Evolutionary conservation across 2,329 filamentous ascomycete species (phyloP).

Genomic region (Trichoderma sp.): DNA sequence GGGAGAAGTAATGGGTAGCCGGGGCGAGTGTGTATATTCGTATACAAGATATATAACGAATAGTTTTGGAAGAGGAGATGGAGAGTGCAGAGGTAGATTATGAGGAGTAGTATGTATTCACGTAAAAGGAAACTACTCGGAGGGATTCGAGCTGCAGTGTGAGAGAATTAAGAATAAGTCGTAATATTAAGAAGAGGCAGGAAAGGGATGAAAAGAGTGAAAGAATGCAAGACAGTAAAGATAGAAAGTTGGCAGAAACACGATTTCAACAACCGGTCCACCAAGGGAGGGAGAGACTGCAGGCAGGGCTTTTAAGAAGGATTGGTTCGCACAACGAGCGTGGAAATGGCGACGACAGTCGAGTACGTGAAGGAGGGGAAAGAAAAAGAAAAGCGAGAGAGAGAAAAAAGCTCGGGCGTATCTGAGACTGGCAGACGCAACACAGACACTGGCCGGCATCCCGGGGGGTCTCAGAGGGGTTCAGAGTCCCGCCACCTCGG

Average conservation of each 20-base stretch:
- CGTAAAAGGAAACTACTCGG: background rate
- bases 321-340: background rate
- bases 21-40: background rate
- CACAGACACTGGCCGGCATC: slow-evolving; percentile 8
- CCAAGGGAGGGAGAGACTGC: slow-evolving; percentile 14
- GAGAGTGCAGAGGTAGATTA: background rate
- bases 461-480: background rate
- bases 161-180: background rate
- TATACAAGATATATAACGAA: background rate
- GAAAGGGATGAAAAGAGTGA: slow-evolving; percentile 10
- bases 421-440: slow-evolving; percentile 14
- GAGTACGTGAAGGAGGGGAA: background rate
- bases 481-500: background rate
- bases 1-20: background rate
- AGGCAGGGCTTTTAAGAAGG: background rate
- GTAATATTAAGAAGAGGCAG: slow-evolving; percentile 4
- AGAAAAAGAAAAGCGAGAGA: background rate
- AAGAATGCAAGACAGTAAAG: slow-evolving; percentile 12
- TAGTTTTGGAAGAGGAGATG: background rate
- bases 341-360: slow-evolving; percentile 9
- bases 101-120: slow-evolving; percentile 1
- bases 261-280: background rate
- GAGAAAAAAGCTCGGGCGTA: slow-evolving; percentile 4
- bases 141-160: background rate
- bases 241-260: background rate